Conservation (phyloP, 768 basidiomycete species). For the Clitopilus hobsonii region DNA sequence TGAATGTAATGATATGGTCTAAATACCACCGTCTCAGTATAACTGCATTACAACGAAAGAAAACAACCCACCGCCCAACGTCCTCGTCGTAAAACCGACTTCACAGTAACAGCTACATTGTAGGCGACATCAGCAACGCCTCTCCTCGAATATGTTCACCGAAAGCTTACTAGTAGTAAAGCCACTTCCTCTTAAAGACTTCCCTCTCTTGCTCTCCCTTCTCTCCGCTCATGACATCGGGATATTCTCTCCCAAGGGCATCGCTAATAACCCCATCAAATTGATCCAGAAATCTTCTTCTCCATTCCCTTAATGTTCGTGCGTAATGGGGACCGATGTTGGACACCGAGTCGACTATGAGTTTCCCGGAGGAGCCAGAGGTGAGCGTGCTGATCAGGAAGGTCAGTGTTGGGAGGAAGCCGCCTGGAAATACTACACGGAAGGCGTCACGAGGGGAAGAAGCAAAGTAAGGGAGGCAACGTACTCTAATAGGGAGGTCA, state of each 20-base stretch:
- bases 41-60: too few species aligned
- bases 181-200: slow-evolving; percentile 74
- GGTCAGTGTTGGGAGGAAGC: slow-evolving; percentile 62
- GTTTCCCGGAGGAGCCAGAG: slow-evolving; percentile 45
- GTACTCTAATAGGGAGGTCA: too few species aligned
- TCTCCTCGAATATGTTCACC: neutral
- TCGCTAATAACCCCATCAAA: slow-evolving; percentile 60
- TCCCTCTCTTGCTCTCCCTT: slow-evolving; percentile 52
- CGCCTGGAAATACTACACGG: slow-evolving; percentile 50
- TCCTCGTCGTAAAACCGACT: slow-evolving; percentile 65
- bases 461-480: too few species aligned
- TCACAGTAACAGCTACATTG: slow-evolving; percentile 71
- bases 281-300: slow-evolving; percentile 48
- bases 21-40: too few species aligned
- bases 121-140: slow-evolving; percentile 9
- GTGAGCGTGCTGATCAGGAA: slow-evolving; percentile 46
- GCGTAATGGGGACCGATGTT: slow-evolving; percentile 79
- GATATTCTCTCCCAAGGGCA: slow-evolving; percentile 55
- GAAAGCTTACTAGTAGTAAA: slow-evolving; percentile 39
- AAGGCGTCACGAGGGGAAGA: slow-evolving; percentile 4
- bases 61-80: slow-evolving; percentile 49
- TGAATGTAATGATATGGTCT: slow-evolving; percentile 65
- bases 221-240: slow-evolving; percentile 43
- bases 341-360: slow-evolving; percentile 59
- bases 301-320: slow-evolving; percentile 79